phyloP scores from a whole-genome alignment of 2,329 filamentous ascomycete species.

The Aspergillus novofumigatus region DNA sequence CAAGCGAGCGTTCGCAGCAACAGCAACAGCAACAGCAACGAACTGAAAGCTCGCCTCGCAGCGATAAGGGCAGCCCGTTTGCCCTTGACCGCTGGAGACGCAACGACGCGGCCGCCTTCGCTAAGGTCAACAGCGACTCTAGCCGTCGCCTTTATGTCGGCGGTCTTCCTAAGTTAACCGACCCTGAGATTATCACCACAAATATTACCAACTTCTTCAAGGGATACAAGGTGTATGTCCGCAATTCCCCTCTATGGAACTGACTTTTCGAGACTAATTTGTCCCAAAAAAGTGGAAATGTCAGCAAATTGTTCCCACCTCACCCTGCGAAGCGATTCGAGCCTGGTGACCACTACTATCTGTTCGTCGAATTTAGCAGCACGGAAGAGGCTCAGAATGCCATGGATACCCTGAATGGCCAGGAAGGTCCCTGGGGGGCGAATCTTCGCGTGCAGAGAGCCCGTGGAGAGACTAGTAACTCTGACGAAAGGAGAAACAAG shows the following conservation, averaged over 20 bases:
- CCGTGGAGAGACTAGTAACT: conserved; percentile 32
- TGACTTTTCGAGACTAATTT: conserved; percentile 1
- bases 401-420: conserved; percentile 42
- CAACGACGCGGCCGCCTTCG: conserved; percentile 35
- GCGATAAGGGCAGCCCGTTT: conserved; percentile 19
- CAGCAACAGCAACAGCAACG: conserved; percentile 12
- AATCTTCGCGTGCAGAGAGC: conserved; percentile 39
- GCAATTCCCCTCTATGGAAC: background rate
- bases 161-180: conserved; percentile 42
- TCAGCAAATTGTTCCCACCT: conserved; percentile 55
- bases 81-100: conserved; percentile 43
- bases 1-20: conserved; percentile 26
- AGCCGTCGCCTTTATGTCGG: conserved; percentile 46
- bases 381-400: conserved; percentile 53
- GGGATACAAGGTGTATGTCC: conserved; percentile 39
- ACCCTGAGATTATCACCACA: conserved; percentile 39
- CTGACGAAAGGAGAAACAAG: conserved; percentile 23
- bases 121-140: conserved; percentile 31
- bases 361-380: conserved; percentile 61
- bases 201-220: conserved; percentile 44
- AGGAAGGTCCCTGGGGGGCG: conserved; percentile 38
- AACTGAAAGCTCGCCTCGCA: conserved; percentile 17
- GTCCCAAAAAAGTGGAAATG: conserved; percentile 32
- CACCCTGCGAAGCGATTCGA: conserved; percentile 52
- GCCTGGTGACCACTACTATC: conserved; percentile 58